Conservation (phyloP, 1,139 yeast genomes). For the Taphrina wiesneri region DNA sequence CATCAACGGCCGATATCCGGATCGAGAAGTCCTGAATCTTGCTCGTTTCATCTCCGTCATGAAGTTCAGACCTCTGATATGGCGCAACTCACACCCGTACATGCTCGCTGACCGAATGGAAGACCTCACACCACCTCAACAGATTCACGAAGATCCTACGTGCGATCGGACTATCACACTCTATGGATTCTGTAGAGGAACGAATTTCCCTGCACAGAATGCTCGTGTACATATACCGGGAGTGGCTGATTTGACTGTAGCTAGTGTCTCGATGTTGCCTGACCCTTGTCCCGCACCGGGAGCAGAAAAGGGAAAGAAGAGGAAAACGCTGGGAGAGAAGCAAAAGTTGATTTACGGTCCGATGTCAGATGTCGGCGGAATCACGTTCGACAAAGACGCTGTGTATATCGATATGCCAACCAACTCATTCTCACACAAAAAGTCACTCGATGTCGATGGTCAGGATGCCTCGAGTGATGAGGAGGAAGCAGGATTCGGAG, state of each 20-base stretch:
- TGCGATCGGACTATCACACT: conserved; percentile 86
- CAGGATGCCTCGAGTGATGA: conserved; percentile 30
- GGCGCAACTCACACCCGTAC: conserved; percentile 99
- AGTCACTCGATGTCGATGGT: conserved; percentile 32
- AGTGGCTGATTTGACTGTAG: conserved; percentile 80
- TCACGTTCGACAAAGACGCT: conserved; percentile 93
- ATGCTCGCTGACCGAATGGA: conserved; percentile 86
- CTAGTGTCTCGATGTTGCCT: conserved; percentile 80
- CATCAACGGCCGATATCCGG: conserved; percentile 95
- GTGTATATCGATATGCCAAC: conserved; percentile 89
- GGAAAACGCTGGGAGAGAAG: conserved; percentile 89
- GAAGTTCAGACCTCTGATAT: conserved; percentile 96
- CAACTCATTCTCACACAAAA: conserved; percentile 52
- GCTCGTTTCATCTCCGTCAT: conserved; percentile 92
- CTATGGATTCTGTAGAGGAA: conserved; percentile 93
- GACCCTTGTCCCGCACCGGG: conserved; percentile 99
- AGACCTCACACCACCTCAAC: conserved; percentile 92
- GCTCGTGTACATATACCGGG: conserved; percentile 94
- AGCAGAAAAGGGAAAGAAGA: conserved; percentile 64
- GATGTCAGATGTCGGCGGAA: conserved; percentile 99
- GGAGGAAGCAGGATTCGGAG: conserved; percentile 77
- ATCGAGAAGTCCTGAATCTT: conserved; percentile 86
- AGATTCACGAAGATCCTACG: conserved; percentile 73
- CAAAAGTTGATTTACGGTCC: conserved; percentile 96
- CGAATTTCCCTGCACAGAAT: conserved; percentile 71